These are phyloP conservation scores for Aspergillus pseudonomiae DNA, from an alignment of 2,329 filamentous ascomycete genomes.

Conservation along the genomic window DNA sequence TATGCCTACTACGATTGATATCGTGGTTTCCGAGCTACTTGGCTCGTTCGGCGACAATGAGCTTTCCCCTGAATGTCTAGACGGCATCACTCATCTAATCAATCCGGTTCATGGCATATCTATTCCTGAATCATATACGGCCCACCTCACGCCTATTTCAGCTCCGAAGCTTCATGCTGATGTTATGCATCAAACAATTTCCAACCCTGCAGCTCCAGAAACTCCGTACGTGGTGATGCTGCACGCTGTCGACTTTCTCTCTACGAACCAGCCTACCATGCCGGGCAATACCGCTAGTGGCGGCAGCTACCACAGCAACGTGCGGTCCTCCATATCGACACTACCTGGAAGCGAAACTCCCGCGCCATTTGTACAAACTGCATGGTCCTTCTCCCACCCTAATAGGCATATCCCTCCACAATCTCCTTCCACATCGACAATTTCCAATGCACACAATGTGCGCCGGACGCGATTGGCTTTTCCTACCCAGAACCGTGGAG, in stretches of 20 bases:
- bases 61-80: constrained; percentile 91
- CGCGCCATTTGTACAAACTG: constrained; percentile 44
- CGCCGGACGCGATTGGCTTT: constrained; percentile 80
- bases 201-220: constrained; percentile 75
- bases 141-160: constrained; percentile 88
- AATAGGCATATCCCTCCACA: constrained; percentile 42
- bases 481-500: constrained; percentile 74
- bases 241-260: constrained; percentile 84
- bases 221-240: constrained; percentile 95
- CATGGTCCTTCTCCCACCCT: constrained; percentile 50
- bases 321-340: constrained; percentile 32
- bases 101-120: constrained; percentile 80
- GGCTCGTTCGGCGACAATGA: constrained; percentile 96
- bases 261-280: constrained; percentile 59
- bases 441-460: constrained; percentile 88
- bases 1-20: constrained; percentile 65
- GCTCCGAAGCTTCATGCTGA: constrained; percentile 85
- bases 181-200: constrained; percentile 64
- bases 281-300: constrained; percentile 19
- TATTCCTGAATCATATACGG: constrained; percentile 90
- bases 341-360: constrained; percentile 36
- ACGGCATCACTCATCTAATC: constrained; percentile 92
- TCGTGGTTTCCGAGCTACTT: constrained; percentile 89
- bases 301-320: constrained; percentile 23
- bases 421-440: constrained; percentile 43